Evolutionary conservation across 768 basidiomycete species (phyloP).

Genomic region (Leccinum fibrillosum): DNA sequence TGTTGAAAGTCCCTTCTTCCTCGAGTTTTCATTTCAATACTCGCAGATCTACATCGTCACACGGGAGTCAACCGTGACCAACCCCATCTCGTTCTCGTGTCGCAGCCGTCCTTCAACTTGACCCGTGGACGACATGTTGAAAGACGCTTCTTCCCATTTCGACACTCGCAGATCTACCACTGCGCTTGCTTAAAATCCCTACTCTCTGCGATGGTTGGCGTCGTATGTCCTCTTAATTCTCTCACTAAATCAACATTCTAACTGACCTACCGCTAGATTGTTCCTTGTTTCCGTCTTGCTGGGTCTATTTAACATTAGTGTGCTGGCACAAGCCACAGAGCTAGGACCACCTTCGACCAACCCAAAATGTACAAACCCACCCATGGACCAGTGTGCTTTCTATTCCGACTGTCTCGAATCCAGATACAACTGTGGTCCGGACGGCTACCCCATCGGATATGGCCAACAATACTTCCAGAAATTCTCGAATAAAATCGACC

Average conservation of each 20-base stretch:
- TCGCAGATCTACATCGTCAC: not conserved
- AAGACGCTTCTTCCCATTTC: not conserved
- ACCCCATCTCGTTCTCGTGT: too few species aligned
- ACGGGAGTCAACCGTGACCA: too few species aligned
- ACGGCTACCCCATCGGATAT: not conserved
- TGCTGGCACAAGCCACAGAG: not conserved
- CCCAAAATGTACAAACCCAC: slow-evolving; percentile 30
- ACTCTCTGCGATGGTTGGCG: not conserved
- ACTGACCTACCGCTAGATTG: not conserved
- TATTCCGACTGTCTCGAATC: not conserved
- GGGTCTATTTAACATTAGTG: not conserved
- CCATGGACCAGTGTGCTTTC: slow-evolving; percentile 36
- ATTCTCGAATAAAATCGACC: not conserved
- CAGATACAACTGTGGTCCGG: not conserved
- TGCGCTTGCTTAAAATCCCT: not conserved
- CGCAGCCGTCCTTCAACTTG: too few species aligned
- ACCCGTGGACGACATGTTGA: not conserved
- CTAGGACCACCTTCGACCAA: not conserved
- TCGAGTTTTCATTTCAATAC: not conserved
- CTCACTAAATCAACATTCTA: not conserved
- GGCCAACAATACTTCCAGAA: not conserved
- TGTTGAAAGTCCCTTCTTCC: not conserved
- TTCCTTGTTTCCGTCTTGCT: not conserved
- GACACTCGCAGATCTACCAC: not conserved
- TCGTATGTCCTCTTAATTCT: not conserved